A percentile compares a stretch with the other conserved stretches of the same genome.
Conservation (phyloP, 176 grass and related monocot genomes). For the Dendrocalamus sinicus region DNA sequence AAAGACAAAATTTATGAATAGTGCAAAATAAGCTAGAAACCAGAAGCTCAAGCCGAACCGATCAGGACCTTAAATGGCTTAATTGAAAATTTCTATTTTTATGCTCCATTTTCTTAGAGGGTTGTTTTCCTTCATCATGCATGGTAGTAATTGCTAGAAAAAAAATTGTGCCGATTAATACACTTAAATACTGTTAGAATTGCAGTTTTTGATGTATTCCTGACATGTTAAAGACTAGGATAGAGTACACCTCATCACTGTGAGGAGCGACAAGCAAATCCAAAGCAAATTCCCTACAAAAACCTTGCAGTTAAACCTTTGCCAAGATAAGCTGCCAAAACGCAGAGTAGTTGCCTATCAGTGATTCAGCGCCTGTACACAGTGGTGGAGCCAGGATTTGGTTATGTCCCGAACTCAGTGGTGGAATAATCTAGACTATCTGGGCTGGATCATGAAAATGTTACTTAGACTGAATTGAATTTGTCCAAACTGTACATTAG, state of each 20-base stretch:
- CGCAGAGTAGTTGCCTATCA: background rate
- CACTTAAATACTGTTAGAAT: background rate
- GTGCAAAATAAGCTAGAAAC: no score
- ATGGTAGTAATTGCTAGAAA: background rate
- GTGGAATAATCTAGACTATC: no score
- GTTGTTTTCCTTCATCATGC: background rate
- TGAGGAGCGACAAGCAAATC: no score
- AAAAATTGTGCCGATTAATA: background rate
- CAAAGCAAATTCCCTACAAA: background rate
- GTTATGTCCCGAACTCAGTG: accelerated
- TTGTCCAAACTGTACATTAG: no score
- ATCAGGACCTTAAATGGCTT: background rate
- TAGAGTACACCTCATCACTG: background rate
- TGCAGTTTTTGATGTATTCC: background rate
- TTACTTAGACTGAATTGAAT: no score
- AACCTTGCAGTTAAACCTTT: background rate
- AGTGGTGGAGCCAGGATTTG: no score
- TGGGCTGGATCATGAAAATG: no score
- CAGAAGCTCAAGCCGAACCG: no score
- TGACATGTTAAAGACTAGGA: background rate
- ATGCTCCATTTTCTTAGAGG: background rate
- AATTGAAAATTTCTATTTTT: background rate
- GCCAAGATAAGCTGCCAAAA: background rate
- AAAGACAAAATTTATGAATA: no score
- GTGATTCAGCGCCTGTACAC: no score